Base-by-base conservation (phyloP, 768 basidiomycete species). In the Strobilomyces dryophilus region DNA sequence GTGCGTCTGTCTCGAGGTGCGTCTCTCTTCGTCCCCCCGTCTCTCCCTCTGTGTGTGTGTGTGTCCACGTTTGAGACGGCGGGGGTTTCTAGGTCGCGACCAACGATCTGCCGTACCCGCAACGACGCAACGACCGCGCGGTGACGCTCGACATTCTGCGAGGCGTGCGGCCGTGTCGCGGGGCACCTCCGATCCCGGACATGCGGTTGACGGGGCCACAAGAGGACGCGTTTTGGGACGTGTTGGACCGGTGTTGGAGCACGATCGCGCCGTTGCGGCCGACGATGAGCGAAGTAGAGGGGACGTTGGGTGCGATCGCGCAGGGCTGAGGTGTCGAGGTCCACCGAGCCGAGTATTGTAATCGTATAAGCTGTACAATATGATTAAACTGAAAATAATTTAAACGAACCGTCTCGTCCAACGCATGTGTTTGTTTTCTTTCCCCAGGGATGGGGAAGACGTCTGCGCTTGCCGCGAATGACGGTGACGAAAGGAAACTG, bases 1-100 rank as follows among this genome's bases (percentile, higher is more conserved):
- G 1, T 81, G 77, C 18, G 76, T 84, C 41, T 82, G 82, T 64
- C 71, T 83, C 39, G 81, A 83, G 74, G 81, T 82, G 43, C 20
- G 56, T 45, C 1, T 4, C 2, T 8, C 14, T 3, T 4, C 24
- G 5, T 17, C 12, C 8, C 3, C 4, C 4, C 43, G 9, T 18
- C 8, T 4, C 9, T n/a, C 17, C 4, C 24, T 24, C 24, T 4
- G 24, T n/a, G n/a, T n/a, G n/a, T n/a, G n/a, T n/a, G n/a, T n/a
- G n/a, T n/a, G n/a, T 9, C 42, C 6, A 9, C 42, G 24, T 24
- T 43, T 26, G 26, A 4, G 1, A 18, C n/a, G 9, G 18, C 26
- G 21, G 14, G 18, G 9, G 10, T 27, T 31, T 10, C 7, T 27
- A 83, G 81, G 70, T 83, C 37, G 74, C 76, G 0, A 80, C 79